Conservation (phyloP, 1,284 basidiomycete species). For the Trichosporon sp. region DNA sequence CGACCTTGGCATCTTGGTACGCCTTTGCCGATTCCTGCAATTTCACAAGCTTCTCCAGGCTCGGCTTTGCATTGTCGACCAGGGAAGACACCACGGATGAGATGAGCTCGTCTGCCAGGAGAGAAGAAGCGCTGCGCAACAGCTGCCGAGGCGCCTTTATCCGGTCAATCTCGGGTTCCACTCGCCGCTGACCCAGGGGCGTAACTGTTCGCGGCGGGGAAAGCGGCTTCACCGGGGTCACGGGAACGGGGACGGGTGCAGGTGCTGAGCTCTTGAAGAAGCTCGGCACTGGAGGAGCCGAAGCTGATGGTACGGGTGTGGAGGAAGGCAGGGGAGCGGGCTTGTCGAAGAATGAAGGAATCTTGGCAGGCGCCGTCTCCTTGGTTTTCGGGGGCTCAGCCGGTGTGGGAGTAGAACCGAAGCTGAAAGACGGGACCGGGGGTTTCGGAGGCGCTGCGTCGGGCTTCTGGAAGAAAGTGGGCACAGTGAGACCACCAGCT, state of each 20-base stretch:
- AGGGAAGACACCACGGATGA: slow-evolving; percentile 25
- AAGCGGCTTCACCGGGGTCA: background rate
- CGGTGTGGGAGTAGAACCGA: background rate
- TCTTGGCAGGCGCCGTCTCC: background rate
- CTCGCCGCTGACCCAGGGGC: background rate
- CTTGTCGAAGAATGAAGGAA: slow-evolving; percentile 10
- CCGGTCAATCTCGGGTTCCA: slow-evolving; percentile 6
- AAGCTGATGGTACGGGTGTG: background rate
- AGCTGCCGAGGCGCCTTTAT: slow-evolving; percentile 13
- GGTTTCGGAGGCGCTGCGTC: background rate
- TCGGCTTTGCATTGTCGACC: slow-evolving; percentile 17
- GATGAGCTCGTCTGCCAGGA: slow-evolving; percentile 27
- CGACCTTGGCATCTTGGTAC: slow-evolving; percentile 17
- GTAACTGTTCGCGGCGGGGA: background rate
- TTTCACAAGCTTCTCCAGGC: slow-evolving; percentile 22
- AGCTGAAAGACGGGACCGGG: background rate
- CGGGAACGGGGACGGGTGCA: background rate
- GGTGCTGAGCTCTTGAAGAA: slow-evolving; percentile 22
- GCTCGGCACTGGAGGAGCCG: slow-evolving; percentile 4
- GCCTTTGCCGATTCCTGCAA: slow-evolving; percentile 23
- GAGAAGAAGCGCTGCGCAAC: slow-evolving; percentile 13
- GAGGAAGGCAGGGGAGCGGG: background rate
- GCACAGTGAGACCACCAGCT: background rate
- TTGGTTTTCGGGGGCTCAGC: background rate
- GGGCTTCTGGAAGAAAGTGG: background rate